Evolutionary conservation across 2,329 filamentous ascomycete genomes (phyloP).

Genomic region (Chaetomiaceae sp.): DNA sequence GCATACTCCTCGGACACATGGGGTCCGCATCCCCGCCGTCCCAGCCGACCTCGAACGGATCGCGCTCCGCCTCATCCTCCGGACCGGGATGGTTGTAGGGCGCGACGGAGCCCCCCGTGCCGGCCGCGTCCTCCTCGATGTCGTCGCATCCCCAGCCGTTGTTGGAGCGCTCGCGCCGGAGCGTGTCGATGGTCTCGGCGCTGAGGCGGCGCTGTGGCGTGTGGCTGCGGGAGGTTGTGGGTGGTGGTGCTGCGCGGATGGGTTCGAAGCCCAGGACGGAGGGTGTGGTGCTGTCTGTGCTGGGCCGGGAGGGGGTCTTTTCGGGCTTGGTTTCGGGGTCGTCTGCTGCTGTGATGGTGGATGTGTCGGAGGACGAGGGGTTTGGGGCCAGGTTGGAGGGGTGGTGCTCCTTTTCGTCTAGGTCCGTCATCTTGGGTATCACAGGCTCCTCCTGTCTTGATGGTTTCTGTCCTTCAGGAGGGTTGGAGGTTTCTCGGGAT

Average conservation of each 20-base stretch:
- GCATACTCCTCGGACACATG: constrained; percentile 67
- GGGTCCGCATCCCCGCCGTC: constrained; percentile 66
- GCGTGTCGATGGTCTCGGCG: constrained; percentile 20
- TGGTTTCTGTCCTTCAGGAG: too few species aligned
- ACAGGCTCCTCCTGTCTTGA: too few species aligned
- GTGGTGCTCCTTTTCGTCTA: background rate
- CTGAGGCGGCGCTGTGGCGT: constrained; percentile 10
- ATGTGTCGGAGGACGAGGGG: background rate
- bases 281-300: background rate
- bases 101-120: background rate
- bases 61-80: constrained; percentile 29
- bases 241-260: background rate
- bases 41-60: constrained; percentile 67
- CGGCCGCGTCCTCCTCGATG: constrained; percentile 13
- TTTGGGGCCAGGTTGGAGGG: background rate
- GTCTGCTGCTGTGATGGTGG: background rate
- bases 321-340: too few species aligned
- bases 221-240: background rate
- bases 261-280: background rate
- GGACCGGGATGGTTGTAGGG: constrained; percentile 8
- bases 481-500: too few species aligned
- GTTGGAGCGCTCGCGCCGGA: constrained; percentile 36
- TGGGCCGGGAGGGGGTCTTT: too few species aligned
- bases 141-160: constrained; percentile 43
- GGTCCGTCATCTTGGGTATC: background rate